Evolutionary conservation across 2,329 filamentous ascomycete species (phyloP), one percentile per base, ranked within the genome.

Genomic region (Ceratocystis alfenasii): DNA sequence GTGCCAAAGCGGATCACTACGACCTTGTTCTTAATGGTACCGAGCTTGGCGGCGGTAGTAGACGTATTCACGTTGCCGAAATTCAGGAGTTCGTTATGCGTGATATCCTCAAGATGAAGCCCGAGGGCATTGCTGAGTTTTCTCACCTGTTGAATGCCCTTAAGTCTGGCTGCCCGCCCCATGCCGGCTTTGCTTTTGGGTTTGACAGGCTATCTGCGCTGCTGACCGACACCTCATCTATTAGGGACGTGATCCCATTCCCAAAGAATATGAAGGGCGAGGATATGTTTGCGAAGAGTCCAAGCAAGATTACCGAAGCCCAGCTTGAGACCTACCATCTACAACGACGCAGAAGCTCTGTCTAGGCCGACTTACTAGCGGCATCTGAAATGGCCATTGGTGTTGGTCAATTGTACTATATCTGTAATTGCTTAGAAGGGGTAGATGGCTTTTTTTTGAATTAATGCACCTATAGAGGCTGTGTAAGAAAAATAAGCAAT

Each of bases 11-110:
- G 2, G 93, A 95, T 71, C 92, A 96, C 73, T 99, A 96, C 76
- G 94, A 99, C 71, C 84, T 99, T 15, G 93, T 99, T 0, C 83
- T 97, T 71, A 99, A 99, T 73, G 94, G 94, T 3, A 85, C 96
- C 4, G 94, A 99, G 75, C 82, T 99, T 1, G 94, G 94, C 30
- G 94, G 94, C 10, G 95, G 94, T 44, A 95, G 89, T 74, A 84
- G 90, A 15, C 89, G 94, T 81, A 96, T 97, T 66, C 94, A 99
- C 75, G 82, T 88, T 55, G 87, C 90, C 0, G 80, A 83, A 0
- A 81, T 96, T 70, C 94, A 99, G 73, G 87, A 91, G 70, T 90
- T 89, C 70, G 81, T 99, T 68, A 86, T 99, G 79, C 82, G 86
- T 17, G 84, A 95, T 68, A 85, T 97, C 4, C 80, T 99, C 12